Conservation (phyloP, 2,329 filamentous ascomycete genomes). For the Cercospora canescens region DNA sequence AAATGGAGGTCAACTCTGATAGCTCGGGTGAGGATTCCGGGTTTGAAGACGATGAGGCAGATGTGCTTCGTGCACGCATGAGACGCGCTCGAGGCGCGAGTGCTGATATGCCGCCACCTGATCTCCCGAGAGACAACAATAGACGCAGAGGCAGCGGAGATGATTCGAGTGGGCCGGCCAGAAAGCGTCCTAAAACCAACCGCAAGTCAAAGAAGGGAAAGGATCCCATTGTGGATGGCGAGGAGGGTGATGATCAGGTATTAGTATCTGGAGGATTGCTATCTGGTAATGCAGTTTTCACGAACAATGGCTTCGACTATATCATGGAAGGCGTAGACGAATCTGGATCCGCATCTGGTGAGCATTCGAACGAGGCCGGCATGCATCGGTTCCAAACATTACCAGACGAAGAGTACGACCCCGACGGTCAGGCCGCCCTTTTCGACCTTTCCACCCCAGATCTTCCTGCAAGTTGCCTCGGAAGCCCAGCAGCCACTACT, state of each 20-base stretch:
- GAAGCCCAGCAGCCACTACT: neutral
- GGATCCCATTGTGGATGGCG: neutral
- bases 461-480: neutral
- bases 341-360: neutral
- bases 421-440: neutral
- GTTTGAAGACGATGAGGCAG: neutral
- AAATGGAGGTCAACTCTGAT: neutral
- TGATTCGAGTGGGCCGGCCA: neutral
- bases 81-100: neutral
- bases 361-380: neutral
- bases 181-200: neutral
- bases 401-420: neutral
- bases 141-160: neutral
- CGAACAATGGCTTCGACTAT: neutral
- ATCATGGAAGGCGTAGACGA: neutral
- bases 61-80: neutral
- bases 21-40: neutral
- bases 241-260: neutral
- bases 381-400: neutral
- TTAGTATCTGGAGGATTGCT: neutral
- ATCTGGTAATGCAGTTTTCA: accelerated
- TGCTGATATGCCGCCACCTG: neutral
- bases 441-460: neutral
- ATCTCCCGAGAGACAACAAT: neutral
- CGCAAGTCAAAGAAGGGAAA: neutral